Evolutionary conservation across 108 stramenopile genomes (phyloP).

Genomic region (Schizochytrium sp.): DNA sequence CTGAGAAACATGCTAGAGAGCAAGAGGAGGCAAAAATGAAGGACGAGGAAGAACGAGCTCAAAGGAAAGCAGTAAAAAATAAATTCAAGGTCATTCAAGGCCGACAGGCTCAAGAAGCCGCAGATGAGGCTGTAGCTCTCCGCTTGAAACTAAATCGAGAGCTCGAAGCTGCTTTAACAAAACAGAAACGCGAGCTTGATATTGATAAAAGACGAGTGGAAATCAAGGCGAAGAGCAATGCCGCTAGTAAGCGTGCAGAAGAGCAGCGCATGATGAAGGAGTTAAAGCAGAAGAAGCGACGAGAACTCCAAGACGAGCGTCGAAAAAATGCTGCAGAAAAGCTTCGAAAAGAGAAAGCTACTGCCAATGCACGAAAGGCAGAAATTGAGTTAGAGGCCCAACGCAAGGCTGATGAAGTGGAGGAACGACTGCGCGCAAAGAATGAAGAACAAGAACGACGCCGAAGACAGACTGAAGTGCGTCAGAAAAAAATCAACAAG

Average conservation of each 20-base stretch:
- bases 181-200: conserved; percentile 13
- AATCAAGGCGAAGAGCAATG: conserved; percentile 14
- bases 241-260: neutral
- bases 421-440: neutral
- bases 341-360: neutral
- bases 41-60: neutral
- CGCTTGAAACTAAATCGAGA: conserved; percentile 29
- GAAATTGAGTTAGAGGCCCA: neutral
- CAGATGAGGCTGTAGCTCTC: neutral
- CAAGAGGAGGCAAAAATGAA: neutral
- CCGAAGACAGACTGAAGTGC: neutral
- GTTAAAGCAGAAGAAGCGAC: neutral
- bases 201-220: neutral
- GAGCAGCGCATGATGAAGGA: neutral
- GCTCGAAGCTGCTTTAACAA: neutral
- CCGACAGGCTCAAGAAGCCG: neutral
- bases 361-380: no score
- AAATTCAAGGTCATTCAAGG: neutral
- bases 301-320: conserved; percentile 31
- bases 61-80: neutral
- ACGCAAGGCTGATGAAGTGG: neutral
- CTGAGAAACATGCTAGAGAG: neutral
- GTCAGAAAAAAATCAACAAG: neutral
- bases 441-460: conserved; percentile 23
- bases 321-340: conserved; percentile 34